Evolutionary conservation across 208 protist species (phyloP), one percentile per base, ranked within the genome.

Genomic region (Tetramitus jugosus): DNA sequence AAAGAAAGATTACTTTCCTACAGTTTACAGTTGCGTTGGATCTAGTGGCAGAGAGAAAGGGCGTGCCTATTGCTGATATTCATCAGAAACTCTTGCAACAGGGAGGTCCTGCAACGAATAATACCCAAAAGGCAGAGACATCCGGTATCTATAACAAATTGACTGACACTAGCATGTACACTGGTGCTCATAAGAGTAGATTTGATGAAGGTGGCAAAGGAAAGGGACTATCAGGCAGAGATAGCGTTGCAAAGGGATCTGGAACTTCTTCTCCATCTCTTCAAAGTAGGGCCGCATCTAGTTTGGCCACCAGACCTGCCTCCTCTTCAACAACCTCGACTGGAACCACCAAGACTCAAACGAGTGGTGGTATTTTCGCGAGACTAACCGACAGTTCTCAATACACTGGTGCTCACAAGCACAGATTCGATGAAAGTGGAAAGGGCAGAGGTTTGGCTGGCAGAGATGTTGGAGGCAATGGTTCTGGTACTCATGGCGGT

Each of bases 381-480:
- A 65, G 39, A 29, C 74, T 79, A 49, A 79, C 76, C 31, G 76
- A 79, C 61, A 37, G 10, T 52, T 60, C 61, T n/a, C 8, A 74
- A 33, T 79, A 79, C 64, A 79, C 76, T 42, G 76, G 76, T 31
- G 52, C 76, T 37, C 76, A 79, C 61, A 35, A 39, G 17, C 61
- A 79, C 13, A 39, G 76, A 29, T 79, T 79, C 23, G 76, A 65
- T 17, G 39, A 60, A 33, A 17, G 76, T 17, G 76, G 76, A 37
- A 33, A 33, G 14, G 76, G 76, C 8, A 39, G 76, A 35, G 76
- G 76, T 42, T 13, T 53, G 8, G 76, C 76, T 76, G 76, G 76
- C 61, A 39, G 76, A 39, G 76, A 79, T 23, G 23, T 74, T 39
- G 71, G 71, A 46, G 43, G 71, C 10, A 61, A 69, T 39, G 71